phyloP scores from a whole-genome alignment of 2,329 filamentous ascomycete genomes.

The Ophiostoma novo-ulmi region DNA sequence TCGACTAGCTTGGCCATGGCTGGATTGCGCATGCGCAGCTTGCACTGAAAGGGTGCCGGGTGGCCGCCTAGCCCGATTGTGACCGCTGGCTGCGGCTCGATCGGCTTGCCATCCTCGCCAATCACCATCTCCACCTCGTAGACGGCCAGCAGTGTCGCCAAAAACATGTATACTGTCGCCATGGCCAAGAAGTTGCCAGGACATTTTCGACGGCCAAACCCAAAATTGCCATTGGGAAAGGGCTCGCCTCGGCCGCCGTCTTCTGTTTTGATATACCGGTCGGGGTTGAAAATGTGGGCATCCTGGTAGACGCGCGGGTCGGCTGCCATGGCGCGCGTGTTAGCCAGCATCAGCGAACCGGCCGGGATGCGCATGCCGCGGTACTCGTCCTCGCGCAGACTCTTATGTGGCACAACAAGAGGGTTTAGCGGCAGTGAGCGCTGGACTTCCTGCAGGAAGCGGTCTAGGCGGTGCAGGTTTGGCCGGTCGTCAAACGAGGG shows the following conservation, averaged over 20 bases:
- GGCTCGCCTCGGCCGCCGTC: conserved; percentile 38
- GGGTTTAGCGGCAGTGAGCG: conserved; percentile 44
- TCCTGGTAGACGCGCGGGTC: conserved; percentile 39
- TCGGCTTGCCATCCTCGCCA: conserved; percentile 25
- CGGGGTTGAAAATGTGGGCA: conserved; percentile 44
- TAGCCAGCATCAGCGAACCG: conserved; percentile 44
- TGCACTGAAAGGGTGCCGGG: conserved; percentile 28
- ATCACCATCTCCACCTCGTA: conserved; percentile 27
- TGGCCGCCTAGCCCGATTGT: conserved; percentile 29
- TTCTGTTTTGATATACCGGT: conserved; percentile 36
- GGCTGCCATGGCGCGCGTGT: conserved; percentile 42
- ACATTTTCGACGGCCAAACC: conserved; percentile 50
- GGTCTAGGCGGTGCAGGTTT: conserved; percentile 41
- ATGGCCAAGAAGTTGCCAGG: conserved; percentile 48
- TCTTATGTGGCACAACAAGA: conserved; percentile 50
- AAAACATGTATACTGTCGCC: conserved; percentile 40
- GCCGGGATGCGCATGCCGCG: conserved; percentile 53
- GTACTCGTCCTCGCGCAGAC: conserved; percentile 52
- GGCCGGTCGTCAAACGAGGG: conserved; percentile 44
- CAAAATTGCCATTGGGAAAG: conserved; percentile 45
- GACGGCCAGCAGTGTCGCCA: conserved; percentile 38
- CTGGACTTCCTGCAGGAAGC: conserved; percentile 44
- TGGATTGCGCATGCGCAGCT: conserved; percentile 23
- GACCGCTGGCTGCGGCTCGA: conserved; percentile 27
- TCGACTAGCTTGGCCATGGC: conserved; percentile 19